Conservation (phyloP, 2,329 filamentous ascomycete species). For the Fusarium pseudonygamai region DNA sequence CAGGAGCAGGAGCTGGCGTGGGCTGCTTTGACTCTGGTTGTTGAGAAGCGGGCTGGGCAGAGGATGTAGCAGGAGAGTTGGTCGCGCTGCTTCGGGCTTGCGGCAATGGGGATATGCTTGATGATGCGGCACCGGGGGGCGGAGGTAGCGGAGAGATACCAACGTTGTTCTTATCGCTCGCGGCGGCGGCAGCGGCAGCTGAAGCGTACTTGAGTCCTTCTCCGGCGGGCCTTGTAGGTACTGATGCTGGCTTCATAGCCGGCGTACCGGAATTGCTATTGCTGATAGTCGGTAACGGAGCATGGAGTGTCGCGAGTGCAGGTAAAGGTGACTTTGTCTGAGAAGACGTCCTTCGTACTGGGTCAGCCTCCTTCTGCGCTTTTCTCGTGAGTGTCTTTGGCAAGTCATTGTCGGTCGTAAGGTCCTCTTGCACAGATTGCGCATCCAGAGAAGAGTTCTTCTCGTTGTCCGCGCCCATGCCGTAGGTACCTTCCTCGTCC, state of each 20-base stretch:
- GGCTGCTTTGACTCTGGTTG: conserved; percentile 49
- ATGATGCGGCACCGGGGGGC: conserved; percentile 71
- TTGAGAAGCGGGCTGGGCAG: conserved; percentile 57
- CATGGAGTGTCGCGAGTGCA: conserved; percentile 89
- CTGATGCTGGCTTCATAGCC: conserved; percentile 90
- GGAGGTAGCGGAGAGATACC: conserved; percentile 94
- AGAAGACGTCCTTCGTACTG: conserved; percentile 75
- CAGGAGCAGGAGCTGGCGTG: conserved; percentile 43
- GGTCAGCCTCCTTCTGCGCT: conserved; percentile 66
- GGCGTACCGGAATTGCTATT: conserved; percentile 65
- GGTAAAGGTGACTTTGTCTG: conserved; percentile 95
- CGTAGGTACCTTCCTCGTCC: conserved; percentile 89
- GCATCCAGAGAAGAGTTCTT: conserved; percentile 94
- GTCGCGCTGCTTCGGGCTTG: conserved; percentile 65
- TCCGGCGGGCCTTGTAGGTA: conserved; percentile 84
- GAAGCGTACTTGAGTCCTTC: conserved; percentile 97
- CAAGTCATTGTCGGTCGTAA: conserved; percentile 65
- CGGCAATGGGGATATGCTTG: conserved; percentile 59
- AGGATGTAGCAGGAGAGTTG: conserved; percentile 61
- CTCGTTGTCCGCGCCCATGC: conserved; percentile 82
- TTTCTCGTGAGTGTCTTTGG: conserved; percentile 61
- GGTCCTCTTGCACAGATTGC: conserved; percentile 89
- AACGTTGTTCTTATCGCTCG: conserved; percentile 85
- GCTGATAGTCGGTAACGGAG: conserved; percentile 69
- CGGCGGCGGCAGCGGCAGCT: conserved; percentile 91